These are phyloP conservation scores for Imleria badia DNA, from an alignment of 768 basidiomycete species.

Conservation along the genomic window DNA sequence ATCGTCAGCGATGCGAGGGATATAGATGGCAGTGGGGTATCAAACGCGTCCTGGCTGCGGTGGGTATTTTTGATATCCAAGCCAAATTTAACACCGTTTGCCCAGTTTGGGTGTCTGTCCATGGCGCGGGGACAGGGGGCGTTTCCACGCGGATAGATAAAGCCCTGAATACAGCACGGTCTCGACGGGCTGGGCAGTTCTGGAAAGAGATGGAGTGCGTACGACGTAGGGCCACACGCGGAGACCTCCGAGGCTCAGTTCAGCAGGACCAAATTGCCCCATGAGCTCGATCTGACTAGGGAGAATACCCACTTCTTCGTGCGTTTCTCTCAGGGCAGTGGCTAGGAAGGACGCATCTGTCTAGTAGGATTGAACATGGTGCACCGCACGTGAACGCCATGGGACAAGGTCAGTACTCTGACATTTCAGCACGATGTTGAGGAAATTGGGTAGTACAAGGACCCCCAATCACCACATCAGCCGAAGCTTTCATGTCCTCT, in stretches of 20 bases:
- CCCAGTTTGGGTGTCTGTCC: conserved; percentile 2
- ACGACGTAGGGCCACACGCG: conserved; percentile 79
- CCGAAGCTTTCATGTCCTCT: no score
- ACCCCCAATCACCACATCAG: no score
- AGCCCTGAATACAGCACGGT: conserved; percentile 33
- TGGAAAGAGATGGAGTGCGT: conserved; percentile 29
- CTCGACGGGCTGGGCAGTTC: not conserved
- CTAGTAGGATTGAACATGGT: conserved; percentile 30
- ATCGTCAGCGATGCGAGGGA: conserved; percentile 49
- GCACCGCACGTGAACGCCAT: not conserved
- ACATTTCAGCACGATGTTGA: no score
- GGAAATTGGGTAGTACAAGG: no score
- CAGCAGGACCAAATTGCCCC: conserved; percentile 62
- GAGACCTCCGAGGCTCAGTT: conserved; percentile 58
- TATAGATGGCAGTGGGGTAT: conserved; percentile 60
- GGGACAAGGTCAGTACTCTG: conserved; percentile 39
- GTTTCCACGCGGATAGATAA: conserved; percentile 31
- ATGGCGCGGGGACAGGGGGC: not conserved
- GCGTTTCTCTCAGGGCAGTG: conserved; percentile 69
- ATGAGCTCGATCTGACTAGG: conserved; percentile 63
- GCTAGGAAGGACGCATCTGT: conserved; percentile 51
- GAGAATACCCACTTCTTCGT: conserved; percentile 68
- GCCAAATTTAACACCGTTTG: not conserved
- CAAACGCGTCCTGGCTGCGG: conserved; percentile 5
- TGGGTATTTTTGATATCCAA: not conserved